Evolutionary conservation across 306 rosid species (phyloP).

Genomic region (Senna siamea): DNA sequence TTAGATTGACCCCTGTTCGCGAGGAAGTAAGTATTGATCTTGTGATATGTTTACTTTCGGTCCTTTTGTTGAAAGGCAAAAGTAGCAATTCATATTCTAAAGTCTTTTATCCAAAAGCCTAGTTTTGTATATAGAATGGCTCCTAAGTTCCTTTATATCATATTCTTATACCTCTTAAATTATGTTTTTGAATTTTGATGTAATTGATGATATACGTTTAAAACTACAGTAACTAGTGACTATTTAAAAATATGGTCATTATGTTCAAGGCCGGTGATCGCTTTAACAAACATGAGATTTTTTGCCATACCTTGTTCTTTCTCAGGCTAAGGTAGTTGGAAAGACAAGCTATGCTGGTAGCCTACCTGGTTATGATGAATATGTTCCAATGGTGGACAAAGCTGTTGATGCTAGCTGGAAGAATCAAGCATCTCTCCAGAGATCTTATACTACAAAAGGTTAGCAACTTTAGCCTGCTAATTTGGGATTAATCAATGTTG

Average conservation of each 20-base stretch:
- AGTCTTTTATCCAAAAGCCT: neutral
- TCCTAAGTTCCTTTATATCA: neutral
- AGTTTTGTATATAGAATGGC: constrained; percentile 7
- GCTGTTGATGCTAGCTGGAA: constrained; percentile 91
- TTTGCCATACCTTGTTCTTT: constrained; percentile 28
- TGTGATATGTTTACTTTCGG: constrained; percentile 4
- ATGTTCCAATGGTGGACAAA: constrained; percentile 96
- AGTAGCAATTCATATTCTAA: constrained; percentile 7
- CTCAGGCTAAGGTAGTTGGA: constrained; percentile 77
- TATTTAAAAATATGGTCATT: constrained; percentile 21
- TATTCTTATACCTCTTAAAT: constrained; percentile 12
- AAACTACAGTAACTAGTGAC: constrained; percentile 3
- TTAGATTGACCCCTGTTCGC: constrained; percentile 96
- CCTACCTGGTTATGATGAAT: constrained; percentile 89
- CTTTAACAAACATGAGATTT: constrained; percentile 13
- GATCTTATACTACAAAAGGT: constrained; percentile 69
- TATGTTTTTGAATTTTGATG: neutral
- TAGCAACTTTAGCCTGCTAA: constrained; percentile 30
- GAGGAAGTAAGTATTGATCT: constrained; percentile 79
- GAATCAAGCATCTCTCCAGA: constrained; percentile 65
- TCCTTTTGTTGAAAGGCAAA: neutral
- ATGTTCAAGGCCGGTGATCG: neutral
- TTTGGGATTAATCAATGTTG: neutral
- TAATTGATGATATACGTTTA: neutral
- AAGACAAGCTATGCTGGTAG: constrained; percentile 62